Percentiles rank a stretch among this genome's conserved stretches.
phyloP scores from a whole-genome alignment of 2,329 filamentous ascomycete species.

The Cercospora berteroae region DNA sequence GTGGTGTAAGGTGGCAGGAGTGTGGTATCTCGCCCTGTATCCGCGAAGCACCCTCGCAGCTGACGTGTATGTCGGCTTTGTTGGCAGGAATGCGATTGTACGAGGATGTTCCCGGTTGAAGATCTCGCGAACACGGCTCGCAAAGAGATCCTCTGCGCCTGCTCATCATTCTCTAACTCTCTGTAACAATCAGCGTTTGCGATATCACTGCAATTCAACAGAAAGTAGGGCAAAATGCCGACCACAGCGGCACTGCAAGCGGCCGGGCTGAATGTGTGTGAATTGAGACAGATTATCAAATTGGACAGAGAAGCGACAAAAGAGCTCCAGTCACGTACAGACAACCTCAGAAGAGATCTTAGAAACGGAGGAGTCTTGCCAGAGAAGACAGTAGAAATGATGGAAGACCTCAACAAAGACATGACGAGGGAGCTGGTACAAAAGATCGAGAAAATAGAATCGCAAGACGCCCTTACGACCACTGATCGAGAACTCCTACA shows the following conservation, averaged over 20 bases:
- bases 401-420: slow-evolving; percentile 27
- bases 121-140: not conserved
- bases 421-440: slow-evolving; percentile 27
- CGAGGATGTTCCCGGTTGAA: slow-evolving; percentile 18
- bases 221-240: slow-evolving; percentile 7
- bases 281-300: slow-evolving; percentile 25
- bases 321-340: slow-evolving; percentile 25
- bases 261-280: slow-evolving; percentile 19
- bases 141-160: not conserved
- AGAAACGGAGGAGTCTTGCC: slow-evolving; percentile 16
- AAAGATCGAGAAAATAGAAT: slow-evolving; percentile 30
- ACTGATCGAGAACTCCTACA: slow-evolving; percentile 30
- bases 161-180: not conserved
- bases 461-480: slow-evolving; percentile 13
- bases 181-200: not conserved
- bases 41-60: not conserved
- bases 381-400: slow-evolving; percentile 16
- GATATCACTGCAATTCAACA: not conserved
- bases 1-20: slow-evolving; percentile 6
- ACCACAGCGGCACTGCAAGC: slow-evolving; percentile 17
- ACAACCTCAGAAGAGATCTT: slow-evolving; percentile 23
- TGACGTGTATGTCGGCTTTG: slow-evolving; percentile 19
- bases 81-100: slow-evolving; percentile 16
- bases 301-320: slow-evolving; percentile 26
- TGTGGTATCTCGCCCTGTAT: slow-evolving; percentile 9